Conservation (phyloP, 176 grass and related monocot species). For the Juncus inflexus region DNA sequence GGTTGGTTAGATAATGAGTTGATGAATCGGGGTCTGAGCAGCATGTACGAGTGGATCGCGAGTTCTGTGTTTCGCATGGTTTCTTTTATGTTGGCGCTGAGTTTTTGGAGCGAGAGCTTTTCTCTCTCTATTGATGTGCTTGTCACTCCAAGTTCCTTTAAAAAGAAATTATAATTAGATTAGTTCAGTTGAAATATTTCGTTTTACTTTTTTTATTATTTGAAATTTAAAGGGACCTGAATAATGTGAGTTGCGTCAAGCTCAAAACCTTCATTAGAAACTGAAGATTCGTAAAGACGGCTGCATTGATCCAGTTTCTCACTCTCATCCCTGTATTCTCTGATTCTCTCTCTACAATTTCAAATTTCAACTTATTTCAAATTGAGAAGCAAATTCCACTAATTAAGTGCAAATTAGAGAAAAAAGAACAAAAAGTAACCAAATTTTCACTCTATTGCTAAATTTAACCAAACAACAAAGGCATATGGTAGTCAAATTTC, state of each 20-base stretch:
- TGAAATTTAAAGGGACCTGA: slow-evolving; percentile 40
- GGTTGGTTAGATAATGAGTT: not conserved
- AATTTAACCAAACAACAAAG: not conserved
- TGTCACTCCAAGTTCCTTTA: slow-evolving; percentile 45
- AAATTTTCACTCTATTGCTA: not conserved
- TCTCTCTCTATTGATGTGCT: slow-evolving; percentile 55
- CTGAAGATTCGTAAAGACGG: slow-evolving; percentile 47
- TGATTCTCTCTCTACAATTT: slow-evolving; percentile 56
- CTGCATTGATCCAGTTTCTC: slow-evolving; percentile 52
- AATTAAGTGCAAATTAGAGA: not conserved
- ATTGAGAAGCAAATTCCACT: slow-evolving; percentile 2
- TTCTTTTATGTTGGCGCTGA: slow-evolving; percentile 42
- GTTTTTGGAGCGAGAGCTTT: slow-evolving; percentile 50
- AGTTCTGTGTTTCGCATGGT: slow-evolving; percentile 48
- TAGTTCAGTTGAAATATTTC: not conserved
- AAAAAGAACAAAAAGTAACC: not conserved
- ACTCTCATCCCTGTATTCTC: slow-evolving; percentile 49
- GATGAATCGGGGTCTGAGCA: slow-evolving; percentile 43
- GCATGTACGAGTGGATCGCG: slow-evolving; percentile 56
- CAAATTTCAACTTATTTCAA: not conserved
- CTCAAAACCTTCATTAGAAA: slow-evolving; percentile 46
- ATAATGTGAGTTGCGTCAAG: slow-evolving; percentile 40
- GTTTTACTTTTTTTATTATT: not conserved
- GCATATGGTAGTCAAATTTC: not conserved
- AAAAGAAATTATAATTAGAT: not conserved